Evolutionary conservation across 2,329 filamentous ascomycete genomes (phyloP).

Genomic region (Microsporum audouinii): DNA sequence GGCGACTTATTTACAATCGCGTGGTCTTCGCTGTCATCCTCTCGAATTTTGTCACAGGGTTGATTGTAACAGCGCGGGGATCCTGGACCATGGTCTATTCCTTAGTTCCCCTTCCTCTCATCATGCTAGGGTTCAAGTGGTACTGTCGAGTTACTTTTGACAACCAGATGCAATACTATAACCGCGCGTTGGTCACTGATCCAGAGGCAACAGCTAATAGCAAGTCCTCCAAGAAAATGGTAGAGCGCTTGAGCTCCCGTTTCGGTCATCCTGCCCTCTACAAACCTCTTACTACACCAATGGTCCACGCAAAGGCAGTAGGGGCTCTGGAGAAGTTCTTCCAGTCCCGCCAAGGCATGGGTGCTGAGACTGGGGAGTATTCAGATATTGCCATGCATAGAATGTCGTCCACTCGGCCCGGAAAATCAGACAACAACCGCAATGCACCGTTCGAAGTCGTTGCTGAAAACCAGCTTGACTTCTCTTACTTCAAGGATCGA

Average conservation of each 20-base stretch:
- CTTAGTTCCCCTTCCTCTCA: constrained; percentile 61
- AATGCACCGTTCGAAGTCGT: constrained; percentile 81
- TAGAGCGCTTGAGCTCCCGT: constrained; percentile 58
- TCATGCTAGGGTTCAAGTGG: constrained; percentile 74
- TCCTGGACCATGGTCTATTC: constrained; percentile 55
- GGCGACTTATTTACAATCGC: constrained; percentile 88
- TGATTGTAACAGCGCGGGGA: constrained; percentile 62
- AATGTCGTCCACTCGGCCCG: constrained; percentile 55
- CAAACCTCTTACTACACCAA: constrained; percentile 78
- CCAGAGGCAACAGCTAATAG: constrained; percentile 31
- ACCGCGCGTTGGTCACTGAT: constrained; percentile 49
- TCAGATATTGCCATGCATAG: constrained; percentile 69
- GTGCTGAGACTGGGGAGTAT: constrained; percentile 41
- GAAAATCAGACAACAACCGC: constrained; percentile 34
- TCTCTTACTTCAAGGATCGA: constrained; percentile 81
- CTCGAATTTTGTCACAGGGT: constrained; percentile 64
- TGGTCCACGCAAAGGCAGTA: constrained; percentile 86
- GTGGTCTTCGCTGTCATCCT: constrained; percentile 71
- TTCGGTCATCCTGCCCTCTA: constrained; percentile 90
- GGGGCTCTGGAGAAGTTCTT: constrained; percentile 80
- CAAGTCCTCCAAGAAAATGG: constrained; percentile 30
- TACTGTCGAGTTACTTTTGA: constrained; percentile 72
- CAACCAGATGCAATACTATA: constrained; percentile 67
- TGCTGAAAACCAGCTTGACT: constrained; percentile 73
- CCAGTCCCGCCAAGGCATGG: constrained; percentile 63